A percentile compares a stretch with the other conserved stretches of the same genome.
Evolutionary conservation across 768 basidiomycete genomes (phyloP).

Genomic region (Panaeolus cyanescens): DNA sequence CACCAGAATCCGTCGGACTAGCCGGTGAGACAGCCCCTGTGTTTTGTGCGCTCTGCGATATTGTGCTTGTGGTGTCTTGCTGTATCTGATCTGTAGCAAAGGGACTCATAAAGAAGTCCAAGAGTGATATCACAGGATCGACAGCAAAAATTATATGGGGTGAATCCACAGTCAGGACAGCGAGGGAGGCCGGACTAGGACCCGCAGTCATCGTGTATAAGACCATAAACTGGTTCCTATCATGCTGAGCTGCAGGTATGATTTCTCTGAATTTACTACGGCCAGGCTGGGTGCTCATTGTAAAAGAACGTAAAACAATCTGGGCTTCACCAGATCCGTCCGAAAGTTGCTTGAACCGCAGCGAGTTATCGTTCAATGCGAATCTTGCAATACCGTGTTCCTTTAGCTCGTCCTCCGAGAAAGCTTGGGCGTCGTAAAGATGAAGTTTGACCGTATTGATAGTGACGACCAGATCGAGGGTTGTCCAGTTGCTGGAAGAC

Average conservation of each 20-base stretch:
- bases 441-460: slow-evolving; percentile 79
- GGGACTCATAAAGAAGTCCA: slow-evolving; percentile 78
- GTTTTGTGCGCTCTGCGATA: background rate
- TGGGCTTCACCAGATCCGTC: slow-evolving; percentile 88
- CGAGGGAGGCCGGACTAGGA: slow-evolving; percentile 56
- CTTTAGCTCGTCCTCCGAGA: slow-evolving; percentile 56
- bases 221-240: slow-evolving; percentile 91
- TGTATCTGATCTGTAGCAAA: slow-evolving; percentile 24
- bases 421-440: slow-evolving; percentile 74
- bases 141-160: slow-evolving; percentile 91
- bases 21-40: background rate
- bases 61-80: background rate
- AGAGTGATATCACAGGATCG: slow-evolving; percentile 87
- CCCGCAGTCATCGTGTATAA: slow-evolving; percentile 81
- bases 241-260: slow-evolving; percentile 87
- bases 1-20: background rate
- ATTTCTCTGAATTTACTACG: slow-evolving; percentile 90
- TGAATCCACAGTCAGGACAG: slow-evolving; percentile 87
- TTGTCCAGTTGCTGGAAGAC: slow-evolving; percentile 51
- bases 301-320: slow-evolving; percentile 86
- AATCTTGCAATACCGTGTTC: slow-evolving; percentile 86
- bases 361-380: slow-evolving; percentile 74
- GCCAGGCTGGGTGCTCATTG: slow-evolving; percentile 83
- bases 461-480: slow-evolving; percentile 72
- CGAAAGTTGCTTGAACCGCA: slow-evolving; percentile 80